These are phyloP conservation scores for Puccinia horiana DNA, from an alignment of 1,284 basidiomycete genomes.

Conservation along the genomic window DNA sequence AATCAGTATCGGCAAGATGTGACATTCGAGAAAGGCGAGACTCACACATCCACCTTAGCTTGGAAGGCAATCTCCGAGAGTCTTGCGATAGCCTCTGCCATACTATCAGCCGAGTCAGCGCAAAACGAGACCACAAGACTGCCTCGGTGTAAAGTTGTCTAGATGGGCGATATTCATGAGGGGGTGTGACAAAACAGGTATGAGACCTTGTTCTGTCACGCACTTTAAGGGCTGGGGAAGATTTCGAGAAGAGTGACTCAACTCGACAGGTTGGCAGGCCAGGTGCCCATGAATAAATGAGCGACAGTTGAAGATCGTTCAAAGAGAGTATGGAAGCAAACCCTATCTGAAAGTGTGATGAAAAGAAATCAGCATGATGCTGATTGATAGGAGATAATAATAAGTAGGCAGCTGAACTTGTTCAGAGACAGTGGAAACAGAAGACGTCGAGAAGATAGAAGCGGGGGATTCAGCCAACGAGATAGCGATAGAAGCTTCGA, in stretches of 20 bases:
- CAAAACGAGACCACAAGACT: constrained; percentile 58
- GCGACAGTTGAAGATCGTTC: neutral
- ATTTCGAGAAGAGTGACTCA: neutral
- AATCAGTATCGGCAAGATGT: neutral
- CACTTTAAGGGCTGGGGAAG: constrained; percentile 56
- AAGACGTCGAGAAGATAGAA: neutral
- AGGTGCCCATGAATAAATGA: constrained; percentile 8
- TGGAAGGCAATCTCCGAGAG: constrained; percentile 30
- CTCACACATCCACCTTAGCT: constrained; percentile 6
- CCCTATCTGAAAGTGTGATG: neutral
- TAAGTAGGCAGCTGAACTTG: neutral
- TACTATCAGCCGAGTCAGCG: constrained; percentile 59
- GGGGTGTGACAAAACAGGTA: neutral
- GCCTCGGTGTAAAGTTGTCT: constrained; percentile 33
- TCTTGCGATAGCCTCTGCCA: constrained; percentile 51
- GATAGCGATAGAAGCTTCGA: constrained; percentile 12
- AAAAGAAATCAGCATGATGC: constrained; percentile 13
- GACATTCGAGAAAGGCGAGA: neutral
- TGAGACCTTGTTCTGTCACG: constrained; percentile 51
- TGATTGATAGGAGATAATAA: neutral
- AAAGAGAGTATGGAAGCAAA: constrained; percentile 5
- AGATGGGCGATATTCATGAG: neutral
- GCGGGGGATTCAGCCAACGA: constrained; percentile 21
- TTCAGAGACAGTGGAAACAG: neutral
- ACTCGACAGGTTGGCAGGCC: constrained; percentile 13